Conservation (phyloP, 2,329 filamentous ascomycete species). For the Salinomyces thailandicus region DNA sequence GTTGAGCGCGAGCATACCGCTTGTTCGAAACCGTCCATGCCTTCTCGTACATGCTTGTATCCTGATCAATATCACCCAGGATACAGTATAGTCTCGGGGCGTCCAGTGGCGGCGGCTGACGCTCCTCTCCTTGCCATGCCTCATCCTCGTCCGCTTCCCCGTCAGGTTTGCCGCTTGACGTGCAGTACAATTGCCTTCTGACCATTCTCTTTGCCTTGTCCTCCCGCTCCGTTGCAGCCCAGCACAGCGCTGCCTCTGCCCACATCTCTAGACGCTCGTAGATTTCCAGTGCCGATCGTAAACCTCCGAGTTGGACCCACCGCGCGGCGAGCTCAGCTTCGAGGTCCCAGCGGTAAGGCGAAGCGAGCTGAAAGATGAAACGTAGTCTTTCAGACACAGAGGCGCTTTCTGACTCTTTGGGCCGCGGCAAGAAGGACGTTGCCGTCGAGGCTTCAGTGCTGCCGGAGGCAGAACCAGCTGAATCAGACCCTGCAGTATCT, state of each 20-base stretch:
- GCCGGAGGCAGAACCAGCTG: constrained; percentile 1
- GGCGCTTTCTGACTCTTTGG: constrained; percentile 67
- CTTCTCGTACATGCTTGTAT: constrained; percentile 64
- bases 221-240: constrained; percentile 68
- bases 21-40: constrained; percentile 78
- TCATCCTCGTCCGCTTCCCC: constrained; percentile 30
- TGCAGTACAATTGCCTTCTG: constrained; percentile 66
- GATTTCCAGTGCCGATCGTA: constrained; percentile 86
- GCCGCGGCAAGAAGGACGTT: constrained; percentile 68
- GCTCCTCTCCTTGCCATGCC: constrained; percentile 56
- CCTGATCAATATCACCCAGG: constrained; percentile 73
- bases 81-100: constrained; percentile 87
- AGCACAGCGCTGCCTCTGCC: constrained; percentile 88
- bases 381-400: constrained; percentile 63
- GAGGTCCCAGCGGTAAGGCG: constrained; percentile 84
- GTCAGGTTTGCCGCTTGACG: constrained; percentile 38
- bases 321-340: constrained; percentile 85
- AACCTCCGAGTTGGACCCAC: constrained; percentile 82
- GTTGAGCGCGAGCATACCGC: constrained; percentile 77
- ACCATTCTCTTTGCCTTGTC: constrained; percentile 71
- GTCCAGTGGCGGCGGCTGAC: constrained; percentile 62
- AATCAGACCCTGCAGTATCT: constrained; percentile 50
- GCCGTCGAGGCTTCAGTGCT: constrained; percentile 27
- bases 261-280: constrained; percentile 89
- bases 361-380: constrained; percentile 74